Evolutionary conservation across 441 rosid species (phyloP), one percentile per base, ranked within the genome.

Genomic region (Euphorbia corollata): DNA sequence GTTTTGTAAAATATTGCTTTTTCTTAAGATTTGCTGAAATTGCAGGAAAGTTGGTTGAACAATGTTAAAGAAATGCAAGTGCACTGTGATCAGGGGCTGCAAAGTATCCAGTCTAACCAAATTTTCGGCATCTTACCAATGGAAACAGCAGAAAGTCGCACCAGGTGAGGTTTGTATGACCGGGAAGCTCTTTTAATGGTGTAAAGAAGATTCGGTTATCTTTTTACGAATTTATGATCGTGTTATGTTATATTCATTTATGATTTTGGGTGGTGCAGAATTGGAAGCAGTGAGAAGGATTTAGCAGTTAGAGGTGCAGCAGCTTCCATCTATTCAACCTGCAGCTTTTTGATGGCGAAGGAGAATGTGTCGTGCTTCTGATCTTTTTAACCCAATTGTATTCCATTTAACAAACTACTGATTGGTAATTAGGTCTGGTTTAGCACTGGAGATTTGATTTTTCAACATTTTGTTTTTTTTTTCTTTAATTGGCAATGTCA

Each of bases 291-390:
- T 8, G 88, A 85, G 71, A 81, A 73, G 77, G 86, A 84, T 69
- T 70, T 85, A 66, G 91, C 93, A 56, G 85, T 94, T 41, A 82
- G 82, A 79, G 96, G 96, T 16, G 96, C 97, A 68, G 99, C 99
- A 68, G 99, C 99, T 72, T 91, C 99, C 59, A 84, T 93, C 61
- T 93, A 91, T 61, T 89, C 99, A 0, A 91, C 97, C 15, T 89
- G 93, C 81, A 76, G 78, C 73, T 86, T 85, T 75, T 65, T 91
- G 72, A 67, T 70, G 67, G 81, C 97, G 10, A 86, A 82, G 80
- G 93, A 86, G 70, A 86, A 89, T 43, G 85, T 83, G 34, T 71
- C 96, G 12, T 83, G 89, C 67, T 84, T 80, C 57, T 80, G 83
- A 83, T 81, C 61, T 51, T 71, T 38, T 10, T 24, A 30, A 63